Conservation (phyloP, 2,329 filamentous ascomycete genomes). For the Claviceps capensis region DNA sequence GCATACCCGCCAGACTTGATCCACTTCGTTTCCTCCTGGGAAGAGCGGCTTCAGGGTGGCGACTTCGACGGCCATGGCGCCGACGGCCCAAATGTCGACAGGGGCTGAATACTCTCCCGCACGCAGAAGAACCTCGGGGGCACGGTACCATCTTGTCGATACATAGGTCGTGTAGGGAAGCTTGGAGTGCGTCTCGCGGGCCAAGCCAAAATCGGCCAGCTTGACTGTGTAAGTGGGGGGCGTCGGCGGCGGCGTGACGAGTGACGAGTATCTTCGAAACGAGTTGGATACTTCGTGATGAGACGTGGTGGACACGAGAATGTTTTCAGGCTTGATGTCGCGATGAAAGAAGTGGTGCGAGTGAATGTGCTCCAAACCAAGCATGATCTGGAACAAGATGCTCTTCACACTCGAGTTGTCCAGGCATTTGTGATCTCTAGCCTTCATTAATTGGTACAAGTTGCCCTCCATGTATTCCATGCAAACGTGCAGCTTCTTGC, state of each 20-base stretch:
- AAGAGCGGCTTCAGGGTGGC: constrained; percentile 94
- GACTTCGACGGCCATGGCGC: constrained; percentile 96
- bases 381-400: constrained; percentile 93
- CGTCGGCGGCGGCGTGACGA: constrained; percentile 90
- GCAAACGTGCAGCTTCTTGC: constrained; percentile 89
- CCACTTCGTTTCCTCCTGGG: constrained; percentile 94
- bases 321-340: constrained; percentile 98
- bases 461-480: constrained; percentile 99
- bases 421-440: constrained; percentile 84
- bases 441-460: constrained; percentile 97
- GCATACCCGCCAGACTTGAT: constrained; percentile 97
- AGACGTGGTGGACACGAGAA: constrained; percentile 83
- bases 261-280: constrained; percentile 81
- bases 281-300: constrained; percentile 70
- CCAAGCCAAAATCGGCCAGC: constrained; percentile 94
- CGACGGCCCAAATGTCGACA: constrained; percentile 96
- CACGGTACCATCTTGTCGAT: constrained; percentile 95
- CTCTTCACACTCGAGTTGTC: constrained; percentile 92
- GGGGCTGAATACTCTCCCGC: constrained; percentile 95
- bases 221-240: constrained; percentile 92
- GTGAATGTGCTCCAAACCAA: constrained; percentile 93
- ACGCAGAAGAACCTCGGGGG: constrained; percentile 83
- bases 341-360: constrained; percentile 96
- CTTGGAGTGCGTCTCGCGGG: constrained; percentile 94
- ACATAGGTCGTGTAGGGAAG: constrained; percentile 97